phyloP scores from a whole-genome alignment of 805 yeast species.

The Wickerhamiella alocasiicola region DNA sequence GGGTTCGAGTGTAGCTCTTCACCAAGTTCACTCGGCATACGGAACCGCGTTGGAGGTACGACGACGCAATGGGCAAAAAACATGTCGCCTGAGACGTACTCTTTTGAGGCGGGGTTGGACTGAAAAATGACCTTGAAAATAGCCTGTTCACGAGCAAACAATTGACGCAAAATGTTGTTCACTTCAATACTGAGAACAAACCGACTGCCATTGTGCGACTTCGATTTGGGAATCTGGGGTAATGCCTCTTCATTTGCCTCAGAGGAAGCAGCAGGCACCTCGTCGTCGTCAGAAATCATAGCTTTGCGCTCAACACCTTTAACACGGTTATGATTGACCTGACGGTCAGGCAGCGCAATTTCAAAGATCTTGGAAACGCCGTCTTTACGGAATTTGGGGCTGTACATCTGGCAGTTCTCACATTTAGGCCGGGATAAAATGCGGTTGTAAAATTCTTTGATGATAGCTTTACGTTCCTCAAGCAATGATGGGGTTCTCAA shows the following conservation, averaged over 20 bases:
- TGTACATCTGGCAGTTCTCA: constrained; percentile 91
- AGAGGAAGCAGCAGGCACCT: constrained; percentile 20
- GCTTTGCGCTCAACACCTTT: constrained; percentile 67
- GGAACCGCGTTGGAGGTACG: constrained; percentile 93
- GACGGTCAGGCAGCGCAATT: constrained; percentile 71
- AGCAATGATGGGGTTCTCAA: constrained; percentile 70
- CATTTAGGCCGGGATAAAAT: constrained; percentile 72
- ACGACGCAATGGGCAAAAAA: constrained; percentile 80
- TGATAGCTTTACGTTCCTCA: constrained; percentile 66
- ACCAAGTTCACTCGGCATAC: constrained; percentile 93
- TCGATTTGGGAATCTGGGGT: constrained; percentile 28
- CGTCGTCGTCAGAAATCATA: constrained; percentile 36
- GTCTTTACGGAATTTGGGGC: constrained; percentile 90
- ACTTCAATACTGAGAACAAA: constrained; percentile 83
- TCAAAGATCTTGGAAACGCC: constrained; percentile 90
- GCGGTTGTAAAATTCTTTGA: constrained; percentile 64
- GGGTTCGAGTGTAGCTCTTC: constrained; percentile 92
- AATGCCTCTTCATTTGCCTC: constrained; percentile 27
- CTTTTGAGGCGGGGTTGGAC: constrained; percentile 51
- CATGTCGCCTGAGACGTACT: constrained; percentile 52
- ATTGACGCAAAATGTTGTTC: constrained; percentile 58
- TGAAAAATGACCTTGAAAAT: constrained; percentile 67
- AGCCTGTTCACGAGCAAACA: constrained; percentile 61
- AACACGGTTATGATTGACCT: constrained; percentile 59
- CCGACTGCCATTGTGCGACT: constrained; percentile 56